Base-by-base conservation (phyloP, 163 green algal genomes). In the Chlorella variabilis region DNA sequence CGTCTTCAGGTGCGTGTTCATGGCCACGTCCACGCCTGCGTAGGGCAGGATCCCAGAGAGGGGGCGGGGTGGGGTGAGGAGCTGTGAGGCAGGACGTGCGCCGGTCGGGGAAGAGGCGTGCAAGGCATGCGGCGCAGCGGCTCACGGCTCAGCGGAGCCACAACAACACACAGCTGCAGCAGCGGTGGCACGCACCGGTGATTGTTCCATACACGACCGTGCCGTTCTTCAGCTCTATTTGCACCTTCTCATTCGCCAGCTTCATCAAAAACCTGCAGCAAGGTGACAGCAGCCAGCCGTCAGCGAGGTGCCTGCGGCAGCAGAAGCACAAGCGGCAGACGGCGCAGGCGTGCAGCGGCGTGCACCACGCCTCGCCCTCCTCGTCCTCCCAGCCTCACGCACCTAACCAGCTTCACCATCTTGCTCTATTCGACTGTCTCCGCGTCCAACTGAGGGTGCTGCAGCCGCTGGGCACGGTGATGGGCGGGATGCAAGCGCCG, bases 201-300 rank as follows among this genome's bases (percentile, higher is more conserved):
- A 99, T 97, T 1, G 97, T 99, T 62, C 97, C 97, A 66, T 96
- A 88, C 20, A 99, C 89, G 4, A 98, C 92, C 17, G 94, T 98
- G 39, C 97, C 96, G 83, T 99, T 99, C 84, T 99, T 99, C n/a
- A 99, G 88, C 89, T 99, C 96, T 78, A 99, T 95, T 75, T 98
- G 94, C 36, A 99, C 96, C 62, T 96, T 98, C 87, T 99, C 97
- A 81, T 98, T 98, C 33, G 91, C 91, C 33, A 99, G 91, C 84
- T 99, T 99, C 96, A 99, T 99, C 34, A 99, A 86, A 81, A 99
- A 99, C 81, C 97, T 98, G 91, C 42, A 76, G 45, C 45, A 54
- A 54, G n/a, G n/a, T n/a, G n/a, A 15, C 54, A 62, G 54, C 54
- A 62, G 7, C 25, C n/a, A n/a, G n/a, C n/a, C n/a, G n/a, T n/a